A percentile compares a stretch with the other conserved stretches of the same genome.
Evolutionary conservation across 345 rosid species (phyloP).

Genomic region (Lepidium sativum): DNA sequence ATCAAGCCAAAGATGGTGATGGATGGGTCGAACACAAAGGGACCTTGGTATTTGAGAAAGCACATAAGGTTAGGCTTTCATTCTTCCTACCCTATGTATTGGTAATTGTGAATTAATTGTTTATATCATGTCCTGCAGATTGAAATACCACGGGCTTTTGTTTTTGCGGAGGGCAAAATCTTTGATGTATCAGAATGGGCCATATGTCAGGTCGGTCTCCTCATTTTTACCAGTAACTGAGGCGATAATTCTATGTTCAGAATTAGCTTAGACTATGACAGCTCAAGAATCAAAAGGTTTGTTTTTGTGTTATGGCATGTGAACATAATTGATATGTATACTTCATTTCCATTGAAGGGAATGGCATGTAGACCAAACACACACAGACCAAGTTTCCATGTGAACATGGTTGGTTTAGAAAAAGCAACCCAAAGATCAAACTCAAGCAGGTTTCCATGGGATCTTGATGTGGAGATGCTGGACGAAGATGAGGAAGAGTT

Average conservation of each 20-base stretch:
- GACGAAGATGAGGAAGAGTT: slow-evolving; percentile 86
- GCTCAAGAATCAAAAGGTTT: not conserved
- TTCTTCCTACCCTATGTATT: not conserved
- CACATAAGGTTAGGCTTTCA: slow-evolving; percentile 49
- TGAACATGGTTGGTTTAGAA: slow-evolving; percentile 86
- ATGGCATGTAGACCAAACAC: slow-evolving; percentile 96
- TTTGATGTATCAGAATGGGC: slow-evolving; percentile 99
- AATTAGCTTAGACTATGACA: not conserved
- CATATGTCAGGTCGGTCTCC: slow-evolving; percentile 72
- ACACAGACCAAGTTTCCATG: slow-evolving; percentile 92
- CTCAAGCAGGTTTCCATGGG: slow-evolving; percentile 91
- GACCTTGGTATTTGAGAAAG: slow-evolving; percentile 54
- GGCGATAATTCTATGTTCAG: not conserved
- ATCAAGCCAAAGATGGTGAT: slow-evolving; percentile 95
- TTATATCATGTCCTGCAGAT: slow-evolving; percentile 38
- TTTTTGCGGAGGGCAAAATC: slow-evolving; percentile 87
- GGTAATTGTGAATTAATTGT: not conserved
- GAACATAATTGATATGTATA: not conserved
- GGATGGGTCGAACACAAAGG: slow-evolving; percentile 96
- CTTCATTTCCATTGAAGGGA: slow-evolving; percentile 41
- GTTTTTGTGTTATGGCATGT: not conserved
- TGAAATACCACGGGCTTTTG: slow-evolving; percentile 93
- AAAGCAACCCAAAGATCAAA: slow-evolving; percentile 65
- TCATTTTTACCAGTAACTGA: not conserved
- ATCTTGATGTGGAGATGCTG: slow-evolving; percentile 90